Evolutionary conservation across 495 filamentous ascomycete genomes (phyloP).

Genomic region (Xylaria telfairii): DNA sequence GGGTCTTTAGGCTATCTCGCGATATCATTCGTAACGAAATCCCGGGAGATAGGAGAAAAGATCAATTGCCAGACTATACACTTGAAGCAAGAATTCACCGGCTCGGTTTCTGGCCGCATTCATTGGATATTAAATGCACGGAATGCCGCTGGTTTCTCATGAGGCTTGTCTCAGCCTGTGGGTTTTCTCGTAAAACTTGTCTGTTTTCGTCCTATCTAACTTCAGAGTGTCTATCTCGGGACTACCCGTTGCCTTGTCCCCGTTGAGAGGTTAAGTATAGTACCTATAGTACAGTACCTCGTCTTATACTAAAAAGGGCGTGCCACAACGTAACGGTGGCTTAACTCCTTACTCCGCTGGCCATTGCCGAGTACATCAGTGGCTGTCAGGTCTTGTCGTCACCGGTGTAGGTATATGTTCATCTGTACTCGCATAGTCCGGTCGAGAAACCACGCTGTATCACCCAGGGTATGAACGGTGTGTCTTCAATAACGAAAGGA

Average conservation of each 20-base stretch:
- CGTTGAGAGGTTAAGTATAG: background rate
- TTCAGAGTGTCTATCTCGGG: slow-evolving; percentile 8
- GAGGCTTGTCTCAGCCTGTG: slow-evolving; percentile 6
- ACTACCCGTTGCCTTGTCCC: slow-evolving; percentile 12
- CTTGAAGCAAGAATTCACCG: background rate
- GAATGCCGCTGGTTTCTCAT: background rate
- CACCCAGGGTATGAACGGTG: background rate
- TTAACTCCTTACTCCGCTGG: background rate
- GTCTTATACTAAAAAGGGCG: background rate
- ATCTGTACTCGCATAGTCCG: background rate
- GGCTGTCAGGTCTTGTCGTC: background rate
- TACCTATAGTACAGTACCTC: too few relatives aligned
- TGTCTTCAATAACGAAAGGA: background rate
- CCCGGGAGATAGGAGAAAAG: background rate
- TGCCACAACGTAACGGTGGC: background rate
- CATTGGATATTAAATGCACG: background rate
- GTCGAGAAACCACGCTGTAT: background rate
- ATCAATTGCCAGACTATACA: background rate
- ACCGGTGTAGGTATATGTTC: background rate
- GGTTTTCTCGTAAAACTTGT: background rate
- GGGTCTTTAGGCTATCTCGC: background rate
- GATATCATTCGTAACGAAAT: background rate
- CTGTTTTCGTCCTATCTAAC: slow-evolving; percentile 9
- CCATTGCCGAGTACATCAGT: too few relatives aligned
- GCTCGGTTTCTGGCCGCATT: background rate